Percentiles rank a stretch among this genome's conserved stretches.
Conservation (phyloP, 345 rosid genomes). For the Raphanus sativus region DNA sequence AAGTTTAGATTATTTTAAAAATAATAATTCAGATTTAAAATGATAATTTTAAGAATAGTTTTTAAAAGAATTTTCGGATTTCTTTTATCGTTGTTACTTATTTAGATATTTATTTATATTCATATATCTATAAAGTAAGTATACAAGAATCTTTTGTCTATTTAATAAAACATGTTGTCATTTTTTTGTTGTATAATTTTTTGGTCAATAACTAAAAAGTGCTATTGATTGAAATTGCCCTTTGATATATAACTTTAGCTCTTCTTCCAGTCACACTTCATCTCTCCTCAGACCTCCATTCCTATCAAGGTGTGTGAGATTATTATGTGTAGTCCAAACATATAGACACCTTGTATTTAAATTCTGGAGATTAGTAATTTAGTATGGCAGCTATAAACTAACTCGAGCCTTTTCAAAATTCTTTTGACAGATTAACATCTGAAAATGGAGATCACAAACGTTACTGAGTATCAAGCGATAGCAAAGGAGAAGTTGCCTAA, state of each 20-base stretch:
- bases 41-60: too few relatives aligned
- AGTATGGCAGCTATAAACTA: not conserved
- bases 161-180: too few relatives aligned
- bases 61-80: too few relatives aligned
- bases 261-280: constrained; percentile 1
- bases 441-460: constrained; percentile 72
- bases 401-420: not conserved
- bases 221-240: too few relatives aligned
- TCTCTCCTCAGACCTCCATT: constrained; percentile 22
- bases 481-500: constrained; percentile 77
- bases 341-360: not conserved
- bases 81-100: too few relatives aligned
- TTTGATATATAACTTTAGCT: not conserved
- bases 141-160: too few relatives aligned
- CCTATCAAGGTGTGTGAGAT: constrained; percentile 18
- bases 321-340: constrained; percentile 11
- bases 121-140: too few relatives aligned
- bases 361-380: not conserved
- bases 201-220: too few relatives aligned
- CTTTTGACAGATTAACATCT: constrained; percentile 12
- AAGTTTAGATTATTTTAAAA: too few relatives aligned
- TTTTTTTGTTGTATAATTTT: too few relatives aligned
- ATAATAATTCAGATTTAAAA: too few relatives aligned
- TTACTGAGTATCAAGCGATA: constrained; percentile 63
- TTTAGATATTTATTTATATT: too few relatives aligned